Percentiles rank a stretch among this genome's conserved stretches.
phyloP scores from a whole-genome alignment of 352 stramenopile genomes.

The Phytophthora idaei region DNA sequence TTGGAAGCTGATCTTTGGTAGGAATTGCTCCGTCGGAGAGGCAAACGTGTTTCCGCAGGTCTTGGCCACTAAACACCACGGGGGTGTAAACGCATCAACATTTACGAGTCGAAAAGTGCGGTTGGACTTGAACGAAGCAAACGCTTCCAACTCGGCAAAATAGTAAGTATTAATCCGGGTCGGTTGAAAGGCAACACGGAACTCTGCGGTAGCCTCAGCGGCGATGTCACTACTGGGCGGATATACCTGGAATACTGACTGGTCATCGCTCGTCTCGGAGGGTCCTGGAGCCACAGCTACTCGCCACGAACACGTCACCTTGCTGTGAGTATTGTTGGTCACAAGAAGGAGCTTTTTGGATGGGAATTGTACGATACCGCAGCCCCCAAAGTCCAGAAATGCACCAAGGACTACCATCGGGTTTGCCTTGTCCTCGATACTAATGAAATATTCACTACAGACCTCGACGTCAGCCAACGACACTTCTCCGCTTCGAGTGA shows the following conservation, averaged over 20 bases:
- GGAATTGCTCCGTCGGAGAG: slow-evolving; percentile 83
- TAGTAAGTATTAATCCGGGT: slow-evolving; percentile 86
- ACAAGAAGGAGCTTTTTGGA: slow-evolving; percentile 80
- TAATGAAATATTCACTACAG: slow-evolving; percentile 88
- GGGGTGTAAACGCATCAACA: slow-evolving; percentile 90
- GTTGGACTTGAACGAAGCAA: slow-evolving; percentile 92
- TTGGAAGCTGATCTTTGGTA: slow-evolving; percentile 82
- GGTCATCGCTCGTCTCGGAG: slow-evolving; percentile 9
- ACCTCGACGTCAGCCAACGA: slow-evolving; percentile 71
- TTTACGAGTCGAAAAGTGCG: slow-evolving; percentile 94
- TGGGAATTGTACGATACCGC: slow-evolving; percentile 55
- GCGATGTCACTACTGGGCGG: slow-evolving; percentile 81
- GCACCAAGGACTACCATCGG: slow-evolving; percentile 48
- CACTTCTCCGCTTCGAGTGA: slow-evolving; percentile 87
- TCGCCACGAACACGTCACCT: slow-evolving; percentile 82
- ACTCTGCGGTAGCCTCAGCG: slow-evolving; percentile 73
- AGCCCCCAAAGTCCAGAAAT: slow-evolving; percentile 84
- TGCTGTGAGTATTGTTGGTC: slow-evolving; percentile 88
- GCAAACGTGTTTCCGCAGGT: slow-evolving; percentile 90
- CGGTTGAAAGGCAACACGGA: slow-evolving; percentile 86
- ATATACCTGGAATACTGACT: slow-evolving; percentile 72
- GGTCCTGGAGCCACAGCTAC: slow-evolving; percentile 44
- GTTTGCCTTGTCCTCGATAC: slow-evolving; percentile 61
- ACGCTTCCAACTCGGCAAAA: slow-evolving; percentile 89
- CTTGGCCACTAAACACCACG: slow-evolving; percentile 84